These are phyloP conservation scores for Pythium utonaiense DNA, from an alignment of 352 stramenopile genomes.

Conservation along the genomic window DNA sequence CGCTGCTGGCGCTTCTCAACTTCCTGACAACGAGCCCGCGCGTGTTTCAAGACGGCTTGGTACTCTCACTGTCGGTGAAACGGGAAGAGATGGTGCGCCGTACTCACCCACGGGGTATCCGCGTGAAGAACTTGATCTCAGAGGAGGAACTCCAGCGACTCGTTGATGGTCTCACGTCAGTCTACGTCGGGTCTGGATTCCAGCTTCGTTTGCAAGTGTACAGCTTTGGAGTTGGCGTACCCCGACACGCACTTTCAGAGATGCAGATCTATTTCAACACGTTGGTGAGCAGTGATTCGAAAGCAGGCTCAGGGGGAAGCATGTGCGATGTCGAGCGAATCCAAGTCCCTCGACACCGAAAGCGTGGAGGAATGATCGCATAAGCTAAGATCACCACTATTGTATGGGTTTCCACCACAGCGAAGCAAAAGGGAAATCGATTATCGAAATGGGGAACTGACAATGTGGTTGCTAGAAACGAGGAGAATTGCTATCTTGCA, in stretches of 20 bases:
- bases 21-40: neutral
- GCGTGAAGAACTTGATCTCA: slow-evolving; percentile 1
- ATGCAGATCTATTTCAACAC: too few species aligned
- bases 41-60: neutral
- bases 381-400: too few species aligned
- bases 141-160: slow-evolving; percentile 2
- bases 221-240: neutral
- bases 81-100: slow-evolving; percentile 14
- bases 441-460: too few species aligned
- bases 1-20: slow-evolving; percentile 1
- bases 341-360: too few species aligned
- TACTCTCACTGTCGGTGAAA: neutral
- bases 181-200: neutral
- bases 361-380: too few species aligned
- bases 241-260: neutral
- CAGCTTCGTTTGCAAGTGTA: neutral
- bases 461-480: too few species aligned
- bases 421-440: too few species aligned
- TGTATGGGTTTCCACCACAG: too few species aligned
- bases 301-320: too few species aligned
- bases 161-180: neutral
- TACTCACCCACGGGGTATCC: slow-evolving; percentile 10
- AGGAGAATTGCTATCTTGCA: too few species aligned
- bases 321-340: too few species aligned
- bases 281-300: too few species aligned